Percentiles rank a stretch among this genome's conserved stretches.
These are phyloP conservation scores for Leptographium flavum DNA, from an alignment of 2,329 filamentous ascomycete genomes.

Conservation along the genomic window DNA sequence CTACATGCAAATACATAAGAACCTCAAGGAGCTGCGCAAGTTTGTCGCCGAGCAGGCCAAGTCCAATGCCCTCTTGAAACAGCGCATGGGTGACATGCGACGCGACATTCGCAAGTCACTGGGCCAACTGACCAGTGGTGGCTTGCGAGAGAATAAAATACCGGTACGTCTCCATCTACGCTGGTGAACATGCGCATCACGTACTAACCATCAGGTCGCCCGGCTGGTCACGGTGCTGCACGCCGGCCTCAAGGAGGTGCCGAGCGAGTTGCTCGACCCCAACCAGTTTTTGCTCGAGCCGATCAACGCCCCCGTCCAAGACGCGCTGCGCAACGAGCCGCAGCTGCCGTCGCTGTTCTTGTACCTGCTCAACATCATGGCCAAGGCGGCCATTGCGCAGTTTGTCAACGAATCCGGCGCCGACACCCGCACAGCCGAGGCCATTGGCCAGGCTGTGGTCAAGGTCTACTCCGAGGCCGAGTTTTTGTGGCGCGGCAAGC, in stretches of 20 bases:
- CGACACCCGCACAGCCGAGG: conserved; percentile 49
- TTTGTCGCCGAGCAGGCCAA: conserved; percentile 38
- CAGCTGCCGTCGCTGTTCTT: conserved; percentile 45
- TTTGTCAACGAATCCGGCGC: conserved; percentile 47
- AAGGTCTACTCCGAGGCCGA: conserved; percentile 52
- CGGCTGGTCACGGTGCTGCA: conserved; percentile 37
- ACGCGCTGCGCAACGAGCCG: conserved; percentile 26
- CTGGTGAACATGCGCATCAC: background rate
- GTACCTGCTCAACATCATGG: conserved; percentile 59
- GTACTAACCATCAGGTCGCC: conserved; percentile 20
- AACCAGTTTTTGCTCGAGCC: conserved; percentile 32
- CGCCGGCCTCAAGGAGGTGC: conserved; percentile 34
- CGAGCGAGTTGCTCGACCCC: conserved; percentile 34
- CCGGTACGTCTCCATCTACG: conserved; percentile 26
- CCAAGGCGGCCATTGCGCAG: conserved; percentile 53
- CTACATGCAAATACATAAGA: conserved; percentile 47
- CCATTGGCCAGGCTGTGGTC: conserved; percentile 55
- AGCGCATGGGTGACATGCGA: conserved; percentile 55
- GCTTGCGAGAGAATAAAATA: conserved; percentile 20
- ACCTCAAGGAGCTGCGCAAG: conserved; percentile 43
- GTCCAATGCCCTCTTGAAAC: conserved; percentile 43
- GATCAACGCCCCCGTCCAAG: conserved; percentile 22
- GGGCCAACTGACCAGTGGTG: conserved; percentile 55
- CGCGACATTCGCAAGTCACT: conserved; percentile 57
- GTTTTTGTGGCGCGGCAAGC: conserved; percentile 48